phyloP scores from a whole-genome alignment of 768 basidiomycete genomes.

The Suillus subaureus region DNA sequence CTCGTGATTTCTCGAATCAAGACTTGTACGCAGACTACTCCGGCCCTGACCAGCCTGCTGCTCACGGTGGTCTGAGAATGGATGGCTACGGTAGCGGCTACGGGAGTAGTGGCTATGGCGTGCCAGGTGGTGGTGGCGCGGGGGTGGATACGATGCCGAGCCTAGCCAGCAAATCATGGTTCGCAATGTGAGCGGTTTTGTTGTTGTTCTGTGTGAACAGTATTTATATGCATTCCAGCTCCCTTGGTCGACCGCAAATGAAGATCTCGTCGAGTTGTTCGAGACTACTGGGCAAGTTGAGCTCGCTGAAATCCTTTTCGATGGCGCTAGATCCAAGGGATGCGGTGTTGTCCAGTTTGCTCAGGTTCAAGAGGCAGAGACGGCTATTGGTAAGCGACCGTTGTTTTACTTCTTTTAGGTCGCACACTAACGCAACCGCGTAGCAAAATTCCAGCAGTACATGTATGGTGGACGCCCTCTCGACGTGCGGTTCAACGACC shows the following conservation, averaged over 20 bases:
- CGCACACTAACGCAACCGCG: background rate
- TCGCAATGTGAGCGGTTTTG: slow-evolving; percentile 76
- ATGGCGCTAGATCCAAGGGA: slow-evolving; percentile 91
- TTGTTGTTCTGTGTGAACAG: background rate
- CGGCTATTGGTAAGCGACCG: slow-evolving; percentile 72
- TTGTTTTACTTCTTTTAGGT: slow-evolving; percentile 3
- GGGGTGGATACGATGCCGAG: slow-evolving; percentile 60
- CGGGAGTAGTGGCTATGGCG: slow-evolving; percentile 40
- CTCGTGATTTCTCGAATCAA: slow-evolving; percentile 81
- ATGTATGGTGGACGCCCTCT: slow-evolving; percentile 89
- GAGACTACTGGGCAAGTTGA: slow-evolving; percentile 97
- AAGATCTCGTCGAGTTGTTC: slow-evolving; percentile 96
- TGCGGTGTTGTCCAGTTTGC: slow-evolving; percentile 96
- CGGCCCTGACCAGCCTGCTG: slow-evolving; percentile 73
- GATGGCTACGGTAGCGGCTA: slow-evolving; percentile 41
- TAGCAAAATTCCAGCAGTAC: slow-evolving; percentile 93
- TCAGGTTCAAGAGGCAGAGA: slow-evolving; percentile 86
- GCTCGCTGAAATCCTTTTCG: slow-evolving; percentile 92
- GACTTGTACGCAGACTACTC: slow-evolving; percentile 93
- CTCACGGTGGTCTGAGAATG: slow-evolving; percentile 38
- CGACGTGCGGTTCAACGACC: slow-evolving; percentile 95
- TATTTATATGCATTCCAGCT: slow-evolving; percentile 50
- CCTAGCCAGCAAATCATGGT: slow-evolving; percentile 98
- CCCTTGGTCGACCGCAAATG: slow-evolving; percentile 99
- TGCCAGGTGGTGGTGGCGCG: slow-evolving; percentile 26